Evolutionary conservation across 2,329 filamentous ascomycete species (phyloP).

Genomic region (Juglanconis oblonga): DNA sequence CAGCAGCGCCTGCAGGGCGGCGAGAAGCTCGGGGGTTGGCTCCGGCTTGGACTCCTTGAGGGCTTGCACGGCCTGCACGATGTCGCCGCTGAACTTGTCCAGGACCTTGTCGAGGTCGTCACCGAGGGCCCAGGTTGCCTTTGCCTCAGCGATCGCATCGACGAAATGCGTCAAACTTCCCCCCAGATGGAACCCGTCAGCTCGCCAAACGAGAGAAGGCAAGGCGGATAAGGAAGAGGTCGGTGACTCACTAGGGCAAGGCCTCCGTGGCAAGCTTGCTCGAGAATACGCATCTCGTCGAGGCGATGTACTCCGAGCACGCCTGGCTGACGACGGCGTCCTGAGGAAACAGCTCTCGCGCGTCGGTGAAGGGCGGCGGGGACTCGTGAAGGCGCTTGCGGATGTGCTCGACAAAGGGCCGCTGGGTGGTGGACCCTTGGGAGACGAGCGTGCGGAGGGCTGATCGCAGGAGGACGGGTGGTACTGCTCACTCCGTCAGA

Average conservation of each 20-base stretch:
- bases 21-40: conserved; percentile 19
- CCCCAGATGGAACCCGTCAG: conserved; percentile 2
- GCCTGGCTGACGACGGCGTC: conserved; percentile 22
- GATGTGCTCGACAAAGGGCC: conserved; percentile 34
- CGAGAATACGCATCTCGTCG: conserved; percentile 35
- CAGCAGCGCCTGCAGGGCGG: conserved; percentile 20
- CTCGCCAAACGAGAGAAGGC: neutral
- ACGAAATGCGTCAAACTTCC: conserved; percentile 26
- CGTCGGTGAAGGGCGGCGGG: conserved; percentile 20
- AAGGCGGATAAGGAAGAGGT: neutral
- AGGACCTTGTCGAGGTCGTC: conserved; percentile 24
- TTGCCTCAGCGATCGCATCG: conserved; percentile 18
- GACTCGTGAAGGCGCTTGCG: conserved; percentile 26
- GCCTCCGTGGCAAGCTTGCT: conserved; percentile 31
- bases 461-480: conserved; percentile 31
- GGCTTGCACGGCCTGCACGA: conserved; percentile 35
- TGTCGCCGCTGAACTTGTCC: conserved; percentile 30
- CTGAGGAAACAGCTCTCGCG: conserved; percentile 25
- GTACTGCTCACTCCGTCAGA: conserved; percentile 21
- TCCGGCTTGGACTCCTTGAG: conserved; percentile 31
- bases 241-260: conserved; percentile 28
- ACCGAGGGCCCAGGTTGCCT: conserved; percentile 23
- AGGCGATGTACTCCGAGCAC: conserved; percentile 27
- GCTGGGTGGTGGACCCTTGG: conserved; percentile 27
- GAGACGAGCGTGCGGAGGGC: conserved; percentile 31